Percentiles rank a stretch among this genome's conserved stretches.
These are phyloP conservation scores for Panicum miliaceum DNA, from an alignment of 176 grass and related monocot species.

Conservation along the genomic window DNA sequence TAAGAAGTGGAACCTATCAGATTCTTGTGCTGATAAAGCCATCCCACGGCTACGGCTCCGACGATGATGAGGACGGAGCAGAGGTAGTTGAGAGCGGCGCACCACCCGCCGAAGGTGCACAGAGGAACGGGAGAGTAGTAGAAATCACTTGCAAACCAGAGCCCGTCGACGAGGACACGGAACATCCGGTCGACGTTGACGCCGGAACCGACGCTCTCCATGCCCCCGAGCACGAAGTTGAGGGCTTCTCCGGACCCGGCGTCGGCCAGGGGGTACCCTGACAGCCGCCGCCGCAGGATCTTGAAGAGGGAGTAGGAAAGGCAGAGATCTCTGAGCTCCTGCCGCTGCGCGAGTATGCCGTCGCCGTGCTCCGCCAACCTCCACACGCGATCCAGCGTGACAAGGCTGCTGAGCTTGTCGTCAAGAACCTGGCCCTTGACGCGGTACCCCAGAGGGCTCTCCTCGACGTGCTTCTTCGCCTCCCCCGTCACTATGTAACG, in stretches of 20 bases:
- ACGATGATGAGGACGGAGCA: slow-evolving; percentile 21
- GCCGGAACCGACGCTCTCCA: slow-evolving; percentile 4
- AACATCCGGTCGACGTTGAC: slow-evolving; percentile 14
- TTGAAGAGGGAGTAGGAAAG: slow-evolving; percentile 45
- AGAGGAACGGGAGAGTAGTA: slow-evolving; percentile 36
- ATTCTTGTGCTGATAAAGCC: fast-evolving
- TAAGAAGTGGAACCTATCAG: not conserved
- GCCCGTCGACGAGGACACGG: slow-evolving; percentile 39
- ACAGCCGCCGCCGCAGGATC: not conserved
- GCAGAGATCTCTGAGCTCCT: slow-evolving; percentile 44
- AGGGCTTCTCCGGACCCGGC: slow-evolving; percentile 11
- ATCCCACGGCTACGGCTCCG: slow-evolving; percentile 1
- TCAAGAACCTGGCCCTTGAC: not conserved
- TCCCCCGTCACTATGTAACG: slow-evolving; percentile 41
- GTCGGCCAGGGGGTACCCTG: slow-evolving; percentile 25
- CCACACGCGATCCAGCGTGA: slow-evolving; percentile 42
- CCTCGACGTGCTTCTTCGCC: slow-evolving; percentile 20
- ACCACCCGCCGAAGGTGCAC: slow-evolving; percentile 22
- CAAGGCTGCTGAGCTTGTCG: not conserved
- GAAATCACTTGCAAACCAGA: slow-evolving; percentile 49
- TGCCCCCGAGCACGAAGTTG: slow-evolving; percentile 49
- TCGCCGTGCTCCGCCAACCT: not conserved
- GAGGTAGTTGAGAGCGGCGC: not conserved
- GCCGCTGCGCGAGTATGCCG: not conserved
- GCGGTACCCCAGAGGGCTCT: slow-evolving; percentile 18